A percentile compares a stretch with the other conserved stretches of the same genome.
Conservation (phyloP, 1,284 basidiomycete species). For the Malassezia vespertilionis region DNA sequence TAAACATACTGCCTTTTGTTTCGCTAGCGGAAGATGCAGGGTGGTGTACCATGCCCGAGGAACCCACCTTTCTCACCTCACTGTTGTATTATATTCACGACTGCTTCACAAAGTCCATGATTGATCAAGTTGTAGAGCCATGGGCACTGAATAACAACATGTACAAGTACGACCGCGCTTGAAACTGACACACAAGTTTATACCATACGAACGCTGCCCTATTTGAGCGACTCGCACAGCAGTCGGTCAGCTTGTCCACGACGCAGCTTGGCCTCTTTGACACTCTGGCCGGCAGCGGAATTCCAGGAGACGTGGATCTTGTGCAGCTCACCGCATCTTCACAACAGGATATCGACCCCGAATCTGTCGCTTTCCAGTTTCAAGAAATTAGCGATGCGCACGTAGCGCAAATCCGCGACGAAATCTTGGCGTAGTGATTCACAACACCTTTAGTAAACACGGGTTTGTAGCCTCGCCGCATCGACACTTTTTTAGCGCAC, state of each 20-base stretch:
- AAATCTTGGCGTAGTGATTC: neutral
- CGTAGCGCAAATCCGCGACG: neutral
- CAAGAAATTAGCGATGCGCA: neutral
- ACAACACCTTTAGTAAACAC: neutral
- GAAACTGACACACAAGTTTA: slow-evolving; percentile 6
- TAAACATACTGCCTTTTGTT: slow-evolving; percentile 3
- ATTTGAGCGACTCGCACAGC: slow-evolving; percentile 7
- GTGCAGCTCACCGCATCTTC: neutral
- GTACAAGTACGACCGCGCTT: slow-evolving; percentile 2
- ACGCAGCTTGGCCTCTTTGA: slow-evolving; percentile 6
- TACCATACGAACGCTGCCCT: neutral
- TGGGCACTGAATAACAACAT: slow-evolving; percentile 9
- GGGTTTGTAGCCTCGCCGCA: neutral
- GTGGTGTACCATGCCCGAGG: neutral
- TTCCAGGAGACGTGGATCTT: slow-evolving; percentile 12
- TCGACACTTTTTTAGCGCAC: neutral
- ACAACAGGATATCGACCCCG: neutral
- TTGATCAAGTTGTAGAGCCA: neutral
- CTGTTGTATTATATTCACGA: neutral
- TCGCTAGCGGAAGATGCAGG: neutral
- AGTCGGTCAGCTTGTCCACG: slow-evolving; percentile 6
- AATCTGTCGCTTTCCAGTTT: slow-evolving; percentile 2
- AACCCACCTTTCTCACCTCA: slow-evolving; percentile 1
- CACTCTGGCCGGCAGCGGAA: slow-evolving; percentile 7
- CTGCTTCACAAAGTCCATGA: neutral